Evolutionary conservation across 2,329 filamentous ascomycete species (phyloP).

Genomic region (Ophiostoma novo-ulmi): DNA sequence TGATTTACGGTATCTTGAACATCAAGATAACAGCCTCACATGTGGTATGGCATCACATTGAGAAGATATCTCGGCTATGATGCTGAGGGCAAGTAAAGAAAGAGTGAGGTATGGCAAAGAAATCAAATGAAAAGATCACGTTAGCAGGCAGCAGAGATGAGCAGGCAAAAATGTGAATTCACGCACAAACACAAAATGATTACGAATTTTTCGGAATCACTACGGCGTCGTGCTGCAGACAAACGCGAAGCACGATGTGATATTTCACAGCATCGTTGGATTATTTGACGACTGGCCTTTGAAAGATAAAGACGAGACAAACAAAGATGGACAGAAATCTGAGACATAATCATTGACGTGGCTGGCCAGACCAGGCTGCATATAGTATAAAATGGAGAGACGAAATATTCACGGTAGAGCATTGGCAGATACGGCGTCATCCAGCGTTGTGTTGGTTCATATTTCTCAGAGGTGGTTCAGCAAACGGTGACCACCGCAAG

Average conservation of each 20-base stretch:
- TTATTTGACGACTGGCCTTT: neutral
- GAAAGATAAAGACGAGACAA: neutral
- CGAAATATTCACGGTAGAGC: neutral
- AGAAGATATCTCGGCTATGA: neutral
- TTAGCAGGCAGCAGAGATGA: neutral
- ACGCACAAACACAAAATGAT: neutral
- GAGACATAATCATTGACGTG: conserved; percentile 9
- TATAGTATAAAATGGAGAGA: neutral
- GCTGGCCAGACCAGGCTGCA: neutral
- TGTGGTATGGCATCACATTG: neutral
- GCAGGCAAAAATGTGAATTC: neutral
- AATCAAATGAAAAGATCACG: neutral
- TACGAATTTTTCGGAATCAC: neutral
- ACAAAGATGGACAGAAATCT: neutral
- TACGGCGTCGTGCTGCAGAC: neutral
- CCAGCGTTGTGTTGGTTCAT: neutral
- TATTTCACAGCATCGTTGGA: neutral
- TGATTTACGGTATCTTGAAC: neutral
- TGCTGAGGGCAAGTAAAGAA: neutral
- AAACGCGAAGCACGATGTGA: neutral
- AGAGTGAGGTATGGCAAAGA: neutral
- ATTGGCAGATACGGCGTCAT: neutral
- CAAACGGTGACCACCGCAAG: conserved; percentile 5
- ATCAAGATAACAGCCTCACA: neutral
- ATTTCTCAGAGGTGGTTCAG: neutral